A percentile compares a stretch with the other conserved stretches of the same genome.
These are phyloP conservation scores for Lepiota subincarnata DNA, from an alignment of 768 basidiomycete genomes.

Conservation along the genomic window DNA sequence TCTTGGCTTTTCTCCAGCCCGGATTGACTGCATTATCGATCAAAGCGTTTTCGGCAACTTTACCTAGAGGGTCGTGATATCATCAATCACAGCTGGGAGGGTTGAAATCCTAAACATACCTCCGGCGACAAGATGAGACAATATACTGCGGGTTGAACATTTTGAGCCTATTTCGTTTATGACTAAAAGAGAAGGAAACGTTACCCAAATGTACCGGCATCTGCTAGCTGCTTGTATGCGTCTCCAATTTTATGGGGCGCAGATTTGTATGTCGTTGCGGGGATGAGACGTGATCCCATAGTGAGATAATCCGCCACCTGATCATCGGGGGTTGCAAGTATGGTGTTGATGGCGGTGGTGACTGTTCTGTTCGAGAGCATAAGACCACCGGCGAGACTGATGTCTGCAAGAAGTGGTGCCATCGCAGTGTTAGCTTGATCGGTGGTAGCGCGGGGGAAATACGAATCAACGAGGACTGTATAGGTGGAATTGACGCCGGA, in stretches of 20 bases:
- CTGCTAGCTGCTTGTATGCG: constrained; percentile 19
- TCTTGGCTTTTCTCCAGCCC: constrained; percentile 34
- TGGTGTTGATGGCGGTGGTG: background rate
- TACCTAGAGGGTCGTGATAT: constrained; percentile 14
- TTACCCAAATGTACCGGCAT: constrained; percentile 6
- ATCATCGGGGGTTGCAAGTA: background rate
- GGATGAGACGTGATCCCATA: constrained; percentile 11
- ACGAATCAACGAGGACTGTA: background rate
- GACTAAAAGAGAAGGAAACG: background rate
- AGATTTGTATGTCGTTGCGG: constrained; percentile 4
- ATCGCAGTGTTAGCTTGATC: background rate
- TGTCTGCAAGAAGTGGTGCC: background rate
- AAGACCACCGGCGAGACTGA: background rate
- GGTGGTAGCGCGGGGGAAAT: background rate
- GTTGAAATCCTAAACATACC: background rate
- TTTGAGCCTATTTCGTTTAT: background rate
- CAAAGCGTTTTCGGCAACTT: constrained; percentile 29
- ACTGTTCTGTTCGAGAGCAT: background rate
- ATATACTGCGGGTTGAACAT: background rate
- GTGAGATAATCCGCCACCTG: constrained; percentile 1
- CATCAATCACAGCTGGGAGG: too few species aligned
- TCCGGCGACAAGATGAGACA: background rate
- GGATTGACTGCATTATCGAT: constrained; percentile 29
- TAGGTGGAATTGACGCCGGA: background rate
- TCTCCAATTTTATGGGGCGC: constrained; percentile 15